Percentiles rank a stretch among this genome's conserved stretches.
phyloP scores from a whole-genome alignment of 192 early-diverging fungal species.

The Backusella australiensis region DNA sequence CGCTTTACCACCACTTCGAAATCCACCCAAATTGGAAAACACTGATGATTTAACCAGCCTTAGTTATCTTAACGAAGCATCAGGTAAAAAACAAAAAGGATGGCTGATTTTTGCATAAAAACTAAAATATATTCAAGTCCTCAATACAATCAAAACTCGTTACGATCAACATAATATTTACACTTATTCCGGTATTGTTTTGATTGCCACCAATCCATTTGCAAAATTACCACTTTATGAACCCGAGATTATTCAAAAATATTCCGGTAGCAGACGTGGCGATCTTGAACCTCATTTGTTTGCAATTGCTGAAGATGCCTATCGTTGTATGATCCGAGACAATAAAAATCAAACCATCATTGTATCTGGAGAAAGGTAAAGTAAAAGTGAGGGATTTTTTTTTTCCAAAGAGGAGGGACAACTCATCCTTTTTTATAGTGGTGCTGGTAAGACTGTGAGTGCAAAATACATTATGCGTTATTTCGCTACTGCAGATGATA shows the following conservation, averaged over 20 bases:
- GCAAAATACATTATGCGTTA: conserved; percentile 99
- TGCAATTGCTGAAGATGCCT: conserved; percentile 97
- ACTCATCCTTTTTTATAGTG: conserved; percentile 37
- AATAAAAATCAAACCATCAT: conserved; percentile 97
- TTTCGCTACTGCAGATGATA: conserved; percentile 81
- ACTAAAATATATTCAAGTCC: conserved; percentile 49
- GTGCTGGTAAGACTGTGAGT: conserved; percentile 96
- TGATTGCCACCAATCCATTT: conserved; percentile 98
- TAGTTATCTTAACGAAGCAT: conserved; percentile 93
- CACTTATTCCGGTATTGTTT: conserved; percentile 98
- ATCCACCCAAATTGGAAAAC: conserved; percentile 86
- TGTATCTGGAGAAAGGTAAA: conserved; percentile 90
- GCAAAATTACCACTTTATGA: conserved; percentile 83
- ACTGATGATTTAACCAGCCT: conserved; percentile 90
- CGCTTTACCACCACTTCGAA: conserved; percentile 88
- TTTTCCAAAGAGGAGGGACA: too few relatives aligned
- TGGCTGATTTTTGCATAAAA: too few relatives aligned
- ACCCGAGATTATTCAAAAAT: conserved; percentile 88
- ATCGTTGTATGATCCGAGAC: conserved; percentile 92
- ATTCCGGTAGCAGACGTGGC: conserved; percentile 89
- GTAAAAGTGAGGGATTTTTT: too few relatives aligned
- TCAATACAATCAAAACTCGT: conserved; percentile 89
- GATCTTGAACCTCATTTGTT: conserved; percentile 98
- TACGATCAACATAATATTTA: conserved; percentile 95
- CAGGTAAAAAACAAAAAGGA: conserved; percentile 33